A percentile compares a stretch with the other conserved stretches of the same genome.
Evolutionary conservation across 1,139 yeast species (phyloP).

Genomic region (Blastobotrys aristatus): DNA sequence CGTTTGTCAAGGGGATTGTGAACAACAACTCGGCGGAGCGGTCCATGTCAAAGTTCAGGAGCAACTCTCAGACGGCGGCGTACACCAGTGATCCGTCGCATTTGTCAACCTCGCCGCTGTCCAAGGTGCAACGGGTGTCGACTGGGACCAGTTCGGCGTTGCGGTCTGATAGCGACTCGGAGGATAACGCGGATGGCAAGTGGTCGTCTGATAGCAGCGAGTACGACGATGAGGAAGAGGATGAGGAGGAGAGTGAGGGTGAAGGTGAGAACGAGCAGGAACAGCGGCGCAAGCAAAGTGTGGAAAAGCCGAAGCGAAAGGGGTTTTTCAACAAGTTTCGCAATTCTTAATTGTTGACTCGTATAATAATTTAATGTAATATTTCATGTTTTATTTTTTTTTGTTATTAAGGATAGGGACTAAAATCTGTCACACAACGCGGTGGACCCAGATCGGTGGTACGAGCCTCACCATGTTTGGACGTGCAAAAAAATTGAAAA

Average conservation of each 20-base stretch:
- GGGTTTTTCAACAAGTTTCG: constrained; percentile 7
- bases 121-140: constrained; percentile 3
- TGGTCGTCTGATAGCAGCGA: constrained; percentile 3
- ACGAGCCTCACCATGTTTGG: too few relatives aligned
- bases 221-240: not conserved
- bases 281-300: not conserved
- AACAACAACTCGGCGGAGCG: constrained; percentile 1
- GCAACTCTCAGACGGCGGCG: not conserved
- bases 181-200: not conserved
- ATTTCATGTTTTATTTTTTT: too few relatives aligned
- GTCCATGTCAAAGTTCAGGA: not conserved
- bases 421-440: too few relatives aligned
- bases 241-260: not conserved
- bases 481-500: too few relatives aligned
- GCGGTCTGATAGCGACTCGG: constrained; percentile 7
- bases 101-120: constrained; percentile 9
- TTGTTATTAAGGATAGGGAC: too few relatives aligned
- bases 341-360: not conserved
- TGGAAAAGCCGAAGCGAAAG: constrained; percentile 6
- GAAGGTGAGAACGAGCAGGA: not conserved
- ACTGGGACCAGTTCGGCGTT: not conserved
- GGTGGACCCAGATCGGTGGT: too few relatives aligned
- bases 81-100: not conserved
- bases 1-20: constrained; percentile 17
- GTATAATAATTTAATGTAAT: not conserved